Percentiles rank a stretch among this genome's conserved stretches.
These are phyloP conservation scores for Globisporangium cystogenes DNA, from an alignment of 352 stramenopile genomes.

Conservation along the genomic window DNA sequence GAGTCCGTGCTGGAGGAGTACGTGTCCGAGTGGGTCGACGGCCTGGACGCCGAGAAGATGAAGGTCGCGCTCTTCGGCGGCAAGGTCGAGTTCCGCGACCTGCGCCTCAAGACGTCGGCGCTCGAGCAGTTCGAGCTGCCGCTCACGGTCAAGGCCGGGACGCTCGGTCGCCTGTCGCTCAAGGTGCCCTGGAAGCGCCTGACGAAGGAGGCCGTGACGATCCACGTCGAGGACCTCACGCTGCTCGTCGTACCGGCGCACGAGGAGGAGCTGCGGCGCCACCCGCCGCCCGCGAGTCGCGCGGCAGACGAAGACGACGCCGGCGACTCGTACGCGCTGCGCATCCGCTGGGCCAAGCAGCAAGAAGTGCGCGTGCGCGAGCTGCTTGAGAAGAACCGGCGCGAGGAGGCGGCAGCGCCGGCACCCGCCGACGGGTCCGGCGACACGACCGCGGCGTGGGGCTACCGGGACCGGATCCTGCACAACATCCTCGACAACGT, in stretches of 20 bases:
- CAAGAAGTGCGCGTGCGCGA: slow-evolving; percentile 77
- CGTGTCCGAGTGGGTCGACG: slow-evolving; percentile 82
- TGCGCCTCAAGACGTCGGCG: slow-evolving; percentile 59
- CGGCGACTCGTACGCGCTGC: slow-evolving; percentile 54
- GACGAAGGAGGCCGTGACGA: slow-evolving; percentile 69
- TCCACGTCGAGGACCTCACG: slow-evolving; percentile 73
- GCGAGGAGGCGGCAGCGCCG: slow-evolving; percentile 27
- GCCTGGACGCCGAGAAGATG: slow-evolving; percentile 84
- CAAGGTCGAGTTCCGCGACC: slow-evolving; percentile 77
- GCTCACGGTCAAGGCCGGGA: slow-evolving; percentile 68
- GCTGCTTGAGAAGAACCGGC: slow-evolving; percentile 64
- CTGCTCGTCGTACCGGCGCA: slow-evolving; percentile 64
- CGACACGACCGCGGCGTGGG: slow-evolving; percentile 57
- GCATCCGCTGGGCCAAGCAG: slow-evolving; percentile 72
- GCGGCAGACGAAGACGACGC: not conserved
- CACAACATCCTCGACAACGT: slow-evolving; percentile 84
- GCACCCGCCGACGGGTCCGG: slow-evolving; percentile 8
- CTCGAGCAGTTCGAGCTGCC: slow-evolving; percentile 80
- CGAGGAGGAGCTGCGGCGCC: slow-evolving; percentile 41
- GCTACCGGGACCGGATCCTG: slow-evolving; percentile 76
- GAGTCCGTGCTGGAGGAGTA: slow-evolving; percentile 85
- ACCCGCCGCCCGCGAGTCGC: slow-evolving; percentile 8
- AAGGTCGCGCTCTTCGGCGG: slow-evolving; percentile 78
- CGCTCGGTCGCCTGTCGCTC: slow-evolving; percentile 56
- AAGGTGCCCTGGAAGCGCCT: slow-evolving; percentile 85